Evolutionary conservation across 352 stramenopile species (phyloP), one percentile per base, ranked within the genome.

Genomic region (Phytophthora rubi): DNA sequence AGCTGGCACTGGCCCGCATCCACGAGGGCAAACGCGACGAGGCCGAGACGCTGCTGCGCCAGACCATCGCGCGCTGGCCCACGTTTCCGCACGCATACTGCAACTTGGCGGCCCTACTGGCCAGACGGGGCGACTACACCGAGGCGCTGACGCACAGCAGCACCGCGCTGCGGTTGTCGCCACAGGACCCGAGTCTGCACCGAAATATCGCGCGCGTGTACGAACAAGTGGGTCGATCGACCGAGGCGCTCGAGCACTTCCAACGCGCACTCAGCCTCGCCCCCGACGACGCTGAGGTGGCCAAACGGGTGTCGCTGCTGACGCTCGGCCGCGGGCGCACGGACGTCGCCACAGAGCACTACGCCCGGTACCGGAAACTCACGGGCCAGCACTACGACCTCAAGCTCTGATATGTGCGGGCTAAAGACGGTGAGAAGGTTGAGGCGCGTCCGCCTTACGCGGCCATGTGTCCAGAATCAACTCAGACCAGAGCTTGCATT

Each of bases 201-300:
- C 81, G 84, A 12, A 92, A 93, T 56, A 65, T 83, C 32, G 83
- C 77, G 6, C 76, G 82, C 9, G 59, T 93, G 21, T 83, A 82
- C 52, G 83, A 93, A 54, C 71, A 71, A 16, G 69, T 93, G 6
- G 86, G 83, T 0, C 64, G 81, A 5, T 75, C 83, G 1, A 47
- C 61, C 0, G 86, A 92, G 18, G 75, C 86, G 2, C 56, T 89
- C 0, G 6, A 28, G n/a, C 76, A 89, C 59, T 90, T 82, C 53
- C 69, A 83, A n/a, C 70, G 35, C 1, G 82, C 71, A 2, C 58
- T 87, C 4, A 37, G 30, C 6, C 54, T 91, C 10, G 73, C 55
- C 0, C 82, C 86, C 0, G 58, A 59, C 0, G 82, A 93, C 32
- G 76, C 79, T 0, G 74, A 66, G 3, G 52, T 87, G 12, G 68